Base-by-base conservation (phyloP, 2,329 filamentous ascomycete species). In the Fusarium nematophilum region DNA sequence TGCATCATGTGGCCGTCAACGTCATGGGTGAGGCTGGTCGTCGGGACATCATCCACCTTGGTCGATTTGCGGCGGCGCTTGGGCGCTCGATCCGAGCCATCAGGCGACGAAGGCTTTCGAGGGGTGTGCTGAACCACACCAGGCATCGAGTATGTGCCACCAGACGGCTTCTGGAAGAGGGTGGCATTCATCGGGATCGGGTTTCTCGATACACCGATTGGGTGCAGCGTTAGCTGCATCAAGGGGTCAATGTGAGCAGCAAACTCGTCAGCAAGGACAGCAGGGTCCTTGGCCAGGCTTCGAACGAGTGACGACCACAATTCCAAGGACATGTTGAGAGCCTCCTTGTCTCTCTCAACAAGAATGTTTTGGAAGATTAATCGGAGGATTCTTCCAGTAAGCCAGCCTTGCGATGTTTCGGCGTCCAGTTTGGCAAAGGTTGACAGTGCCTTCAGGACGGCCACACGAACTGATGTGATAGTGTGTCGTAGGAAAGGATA, bases 1-100 rank as follows among this genome's bases (percentile, higher is more conserved):
- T 94, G 91, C 81, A 99, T 93, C 90, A 99, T 97, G 66, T 96
- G 93, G 9, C 93, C 95, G 73, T 99, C 95, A 14, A 99, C 92
- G 73, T 99, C 97, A 75, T 99, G 95, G 1, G 90, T 86, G n/a
- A 90, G 80, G n/a, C 79, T 84, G 4, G 84, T 77, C 2, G 85
- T 78, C 2, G 84, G 79, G 8, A 83, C 76, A 23, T 93, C 90
- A 49, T 95, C 91, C 15, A 85, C 78, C 79, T 96, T 96, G n/a
- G 91, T 88, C 1, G 91, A 91, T 75, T 93, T 96, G 57, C 93
- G 88, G 27, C 93, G 86, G 62, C 92, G 88, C 76, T 95, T 92
- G 3, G 88, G 80, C 11, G 87, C 82, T 57, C 90, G 84, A 55
- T 91, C 86, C 10, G 80, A 76, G 5, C 78, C 79, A 50, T 86